A percentile compares a stretch with the other conserved stretches of the same genome.
phyloP scores from a whole-genome alignment of 2,329 filamentous ascomycete genomes.

The Alternaria angustiovoidea region DNA sequence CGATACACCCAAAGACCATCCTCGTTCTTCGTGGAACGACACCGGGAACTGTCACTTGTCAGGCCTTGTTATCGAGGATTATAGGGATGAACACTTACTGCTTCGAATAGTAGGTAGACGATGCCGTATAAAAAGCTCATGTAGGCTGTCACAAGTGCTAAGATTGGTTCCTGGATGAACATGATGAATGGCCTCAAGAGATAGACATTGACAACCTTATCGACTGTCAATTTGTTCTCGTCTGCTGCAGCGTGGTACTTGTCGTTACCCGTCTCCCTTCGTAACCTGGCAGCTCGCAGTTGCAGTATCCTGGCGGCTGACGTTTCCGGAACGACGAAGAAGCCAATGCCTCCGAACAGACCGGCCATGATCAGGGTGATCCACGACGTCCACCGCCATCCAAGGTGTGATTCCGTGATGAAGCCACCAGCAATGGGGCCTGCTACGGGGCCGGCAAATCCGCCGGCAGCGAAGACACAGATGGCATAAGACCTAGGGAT shows the following conservation, averaged over 20 bases:
- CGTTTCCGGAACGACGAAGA: conserved; percentile 41
- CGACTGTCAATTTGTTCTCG: conserved; percentile 68
- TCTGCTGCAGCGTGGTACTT: conserved; percentile 54
- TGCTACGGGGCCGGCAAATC: conserved; percentile 46
- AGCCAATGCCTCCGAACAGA: conserved; percentile 33
- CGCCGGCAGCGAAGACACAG: conserved; percentile 47
- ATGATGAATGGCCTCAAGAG: conserved; percentile 72
- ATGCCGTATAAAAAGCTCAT: conserved; percentile 74
- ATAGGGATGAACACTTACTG: conserved; percentile 25
- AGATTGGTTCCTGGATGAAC: conserved; percentile 55
- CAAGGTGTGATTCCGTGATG: conserved; percentile 44
- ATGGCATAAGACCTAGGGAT: conserved; percentile 49
- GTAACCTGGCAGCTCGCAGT: conserved; percentile 38
- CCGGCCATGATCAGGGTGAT: conserved; percentile 49
- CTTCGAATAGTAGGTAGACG: conserved; percentile 60
- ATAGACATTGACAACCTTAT: conserved; percentile 70
- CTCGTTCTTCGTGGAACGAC: conserved; percentile 69
- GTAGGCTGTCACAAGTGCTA: conserved; percentile 66
- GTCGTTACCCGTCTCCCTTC: conserved; percentile 47
- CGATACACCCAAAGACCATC: conserved; percentile 68
- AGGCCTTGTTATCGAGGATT: background rate
- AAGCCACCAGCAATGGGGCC: conserved; percentile 60
- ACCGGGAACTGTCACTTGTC: conserved; percentile 62
- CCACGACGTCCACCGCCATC: conserved; percentile 51
- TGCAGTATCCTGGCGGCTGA: conserved; percentile 43